These are phyloP conservation scores for Prunus davidiana DNA, from an alignment of 306 rosid genomes.

Conservation along the genomic window DNA sequence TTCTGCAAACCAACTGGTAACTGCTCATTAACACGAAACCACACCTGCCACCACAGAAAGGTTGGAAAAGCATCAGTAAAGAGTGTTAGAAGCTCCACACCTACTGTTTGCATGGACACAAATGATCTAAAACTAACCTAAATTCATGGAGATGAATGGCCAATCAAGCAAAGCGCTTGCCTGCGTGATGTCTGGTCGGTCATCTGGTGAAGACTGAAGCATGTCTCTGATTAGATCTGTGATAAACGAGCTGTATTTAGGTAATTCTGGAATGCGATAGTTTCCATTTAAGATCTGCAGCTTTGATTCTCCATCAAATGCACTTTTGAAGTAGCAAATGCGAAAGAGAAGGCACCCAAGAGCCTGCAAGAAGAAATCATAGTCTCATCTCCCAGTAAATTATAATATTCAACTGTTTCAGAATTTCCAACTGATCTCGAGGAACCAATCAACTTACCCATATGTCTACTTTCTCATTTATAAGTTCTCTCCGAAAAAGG, in stretches of 20 bases:
- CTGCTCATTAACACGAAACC: conserved; percentile 93
- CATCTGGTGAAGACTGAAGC: conserved; percentile 92
- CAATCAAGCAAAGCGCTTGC: conserved; percentile 99
- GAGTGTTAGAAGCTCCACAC: conserved; percentile 38
- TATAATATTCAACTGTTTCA: not conserved
- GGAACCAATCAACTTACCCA: conserved; percentile 67
- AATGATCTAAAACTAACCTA: conserved; percentile 98
- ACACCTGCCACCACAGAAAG: conserved; percentile 56
- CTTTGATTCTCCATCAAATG: conserved; percentile 98
- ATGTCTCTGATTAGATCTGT: conserved; percentile 83
- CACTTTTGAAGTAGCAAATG: conserved; percentile 92
- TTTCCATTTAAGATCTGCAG: conserved; percentile 96
- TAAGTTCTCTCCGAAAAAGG: conserved; percentile 79
- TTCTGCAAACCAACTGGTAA: conserved; percentile 78
- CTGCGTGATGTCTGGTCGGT: conserved; percentile 99
- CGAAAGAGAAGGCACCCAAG: conserved; percentile 99
- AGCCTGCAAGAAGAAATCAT: conserved; percentile 52
- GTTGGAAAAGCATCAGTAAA: conserved; percentile 33
- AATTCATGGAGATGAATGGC: conserved; percentile 99
- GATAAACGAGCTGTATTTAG: conserved; percentile 60
- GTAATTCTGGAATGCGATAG: conserved; percentile 91
- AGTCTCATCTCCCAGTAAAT: conserved; percentile 22
- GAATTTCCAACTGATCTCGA: conserved; percentile 12
- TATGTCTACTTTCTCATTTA: conserved; percentile 92
- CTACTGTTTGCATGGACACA: conserved; percentile 52